Base-by-base conservation (phyloP, 179 eudicot genomes). In the Camellia oleifera region DNA sequence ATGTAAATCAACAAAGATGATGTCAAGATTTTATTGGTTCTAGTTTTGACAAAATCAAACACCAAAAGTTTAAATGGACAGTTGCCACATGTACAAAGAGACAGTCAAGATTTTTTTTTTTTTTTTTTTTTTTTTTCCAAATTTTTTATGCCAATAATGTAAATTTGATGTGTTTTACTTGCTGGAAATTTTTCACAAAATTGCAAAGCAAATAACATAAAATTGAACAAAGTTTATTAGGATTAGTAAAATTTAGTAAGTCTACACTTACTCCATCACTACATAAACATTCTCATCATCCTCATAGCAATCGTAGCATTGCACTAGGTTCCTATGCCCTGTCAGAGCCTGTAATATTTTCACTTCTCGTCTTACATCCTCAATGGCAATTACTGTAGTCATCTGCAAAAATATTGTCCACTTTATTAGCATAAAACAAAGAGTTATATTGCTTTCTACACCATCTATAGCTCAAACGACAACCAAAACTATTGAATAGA, bases 291-390 rank as follows among this genome's bases (percentile, higher is more conserved):
- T 92, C 57, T 89, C 97, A 69, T 88, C 93, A 77, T 94, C 98
- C 89, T 94, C 98, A 80, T 86, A 94, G 77, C 96, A 87, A 81
- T 94, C 97, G 66, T 92, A 90, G 83, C 92, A 91, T 85, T 94
- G 94, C 80, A 91, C 97, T 9, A 94, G 87, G 81, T 90, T 94
- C 81, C 81, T 88, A 78, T 94, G 97, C 50, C 95, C 95, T 0
- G 93, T 90, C 60, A 94, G 82, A 12, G 97, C 96, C 72, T 91
- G 89, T 78, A 93, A 83, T 77, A 94, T 92, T 79, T 93, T 93
- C 32, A 92, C 93, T 91, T 94, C 97, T 87, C 98, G 87, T 74
- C 93, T 86, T 18, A 89, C 98, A 86, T 92, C 97, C 79, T 94
- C 98, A 78, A 94, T 87, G 61, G 98, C 93, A 84, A 94, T 91